Conservation (phyloP, 805 yeast genomes). For the Saturnispora ahearnii region DNA sequence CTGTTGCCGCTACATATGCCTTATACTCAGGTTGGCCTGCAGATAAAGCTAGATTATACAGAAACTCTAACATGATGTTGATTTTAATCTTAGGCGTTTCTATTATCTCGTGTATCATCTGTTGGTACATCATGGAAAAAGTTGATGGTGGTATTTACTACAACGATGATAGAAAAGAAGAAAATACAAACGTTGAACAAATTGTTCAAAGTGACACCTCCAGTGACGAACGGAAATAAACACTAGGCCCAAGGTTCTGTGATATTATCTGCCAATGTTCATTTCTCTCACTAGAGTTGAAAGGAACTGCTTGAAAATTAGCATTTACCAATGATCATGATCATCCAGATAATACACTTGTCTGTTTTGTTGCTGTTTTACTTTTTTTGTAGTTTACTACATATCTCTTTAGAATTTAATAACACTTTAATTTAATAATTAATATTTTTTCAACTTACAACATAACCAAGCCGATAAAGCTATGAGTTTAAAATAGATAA, state of each 20-base stretch:
- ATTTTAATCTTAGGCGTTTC: slow-evolving; percentile 69
- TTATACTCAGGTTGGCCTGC: slow-evolving; percentile 82
- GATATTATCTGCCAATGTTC: not conserved
- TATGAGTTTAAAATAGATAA: too few species aligned
- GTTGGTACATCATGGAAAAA: slow-evolving; percentile 17
- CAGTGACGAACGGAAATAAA: not conserved
- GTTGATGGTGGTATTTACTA: slow-evolving; percentile 15
- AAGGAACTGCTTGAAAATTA: too few species aligned
- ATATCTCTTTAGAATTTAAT: too few species aligned
- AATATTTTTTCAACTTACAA: too few species aligned
- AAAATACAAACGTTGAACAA: not conserved
- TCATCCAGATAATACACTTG: too few species aligned
- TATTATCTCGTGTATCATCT: slow-evolving; percentile 40
- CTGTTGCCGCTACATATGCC: slow-evolving; percentile 80
- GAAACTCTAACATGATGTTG: slow-evolving; percentile 76
- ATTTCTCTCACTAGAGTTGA: too few species aligned
- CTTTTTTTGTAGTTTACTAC: too few species aligned
- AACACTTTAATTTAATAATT: too few species aligned
- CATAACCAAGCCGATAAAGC: too few species aligned
- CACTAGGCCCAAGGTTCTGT: not conserved
- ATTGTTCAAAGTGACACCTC: not conserved
- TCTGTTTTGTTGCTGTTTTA: too few species aligned
- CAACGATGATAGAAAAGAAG: not conserved
- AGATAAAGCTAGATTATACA: slow-evolving; percentile 51
- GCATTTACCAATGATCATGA: too few species aligned